A percentile compares a stretch with the other conserved stretches of the same genome.
Evolutionary conservation across 257 asterid species (phyloP).

Genomic region (Cordia subcordata): DNA sequence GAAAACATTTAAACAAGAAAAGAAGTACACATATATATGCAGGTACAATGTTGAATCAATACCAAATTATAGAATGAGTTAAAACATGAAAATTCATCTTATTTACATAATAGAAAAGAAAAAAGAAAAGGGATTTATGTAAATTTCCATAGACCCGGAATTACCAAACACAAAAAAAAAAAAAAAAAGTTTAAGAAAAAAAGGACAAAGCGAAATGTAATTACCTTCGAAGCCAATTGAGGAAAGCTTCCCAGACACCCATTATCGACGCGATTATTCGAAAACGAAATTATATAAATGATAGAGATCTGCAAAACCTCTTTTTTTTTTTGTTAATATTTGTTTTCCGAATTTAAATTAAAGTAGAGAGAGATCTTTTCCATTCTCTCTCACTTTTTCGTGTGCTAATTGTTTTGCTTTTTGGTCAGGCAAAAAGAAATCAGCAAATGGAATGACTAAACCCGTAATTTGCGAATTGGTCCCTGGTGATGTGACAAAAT

Average conservation of each 20-base stretch:
- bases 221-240: conserved; percentile 10
- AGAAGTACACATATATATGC: not conserved
- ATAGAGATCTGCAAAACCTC: not conserved
- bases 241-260: conserved; percentile 6
- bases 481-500: not conserved
- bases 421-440: not conserved
- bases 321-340: too few species aligned
- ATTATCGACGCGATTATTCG: not conserved
- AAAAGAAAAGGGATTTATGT: too few species aligned
- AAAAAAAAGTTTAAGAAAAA: not conserved
- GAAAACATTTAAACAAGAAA: too few species aligned
- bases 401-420: not conserved
- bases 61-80: not conserved
- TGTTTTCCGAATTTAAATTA: too few species aligned
- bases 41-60: too few species aligned
- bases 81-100: not conserved
- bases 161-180: not conserved
- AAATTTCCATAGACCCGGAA: too few species aligned
- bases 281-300: not conserved
- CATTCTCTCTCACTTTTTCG: not conserved
- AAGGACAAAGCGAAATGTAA: not conserved
- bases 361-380: not conserved
- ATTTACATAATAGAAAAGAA: too few species aligned
- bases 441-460: not conserved
- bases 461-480: not conserved